phyloP scores from a whole-genome alignment of 441 rosid genomes.

The Adansonia rubrostipa region DNA sequence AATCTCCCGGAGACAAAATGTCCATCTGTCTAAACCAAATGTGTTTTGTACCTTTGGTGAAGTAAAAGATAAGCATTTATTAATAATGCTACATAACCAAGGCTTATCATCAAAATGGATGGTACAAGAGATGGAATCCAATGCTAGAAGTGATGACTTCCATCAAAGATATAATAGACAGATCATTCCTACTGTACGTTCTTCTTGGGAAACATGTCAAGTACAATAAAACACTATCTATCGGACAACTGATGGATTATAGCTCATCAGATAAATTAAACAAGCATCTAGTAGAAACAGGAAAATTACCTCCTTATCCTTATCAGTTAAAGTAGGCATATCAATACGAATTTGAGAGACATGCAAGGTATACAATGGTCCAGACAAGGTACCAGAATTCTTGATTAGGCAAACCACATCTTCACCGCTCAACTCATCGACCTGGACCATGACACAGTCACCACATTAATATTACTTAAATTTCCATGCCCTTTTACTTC shows the following conservation, averaged over 20 bases:
- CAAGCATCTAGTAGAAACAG: not conserved
- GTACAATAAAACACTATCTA: not conserved
- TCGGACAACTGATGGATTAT: not conserved
- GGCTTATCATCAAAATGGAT: not conserved
- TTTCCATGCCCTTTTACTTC: not conserved
- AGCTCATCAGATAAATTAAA: not conserved
- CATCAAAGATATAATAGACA: not conserved
- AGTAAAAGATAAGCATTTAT: not conserved
- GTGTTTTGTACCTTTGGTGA: not conserved
- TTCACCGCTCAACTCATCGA: constrained; percentile 52
- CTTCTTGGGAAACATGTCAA: not conserved
- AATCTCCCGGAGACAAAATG: constrained; percentile 4
- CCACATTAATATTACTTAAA: not conserved
- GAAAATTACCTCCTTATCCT: constrained; percentile 54
- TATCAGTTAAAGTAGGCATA: constrained; percentile 58
- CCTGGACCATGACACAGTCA: constrained; percentile 38
- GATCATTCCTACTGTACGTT: not conserved
- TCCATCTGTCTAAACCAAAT: not conserved
- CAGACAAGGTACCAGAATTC: constrained; percentile 60
- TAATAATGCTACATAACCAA: not conserved
- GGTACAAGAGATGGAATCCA: not conserved
- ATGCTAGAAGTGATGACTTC: not conserved
- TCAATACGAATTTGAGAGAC: constrained; percentile 66
- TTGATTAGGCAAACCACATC: constrained; percentile 64
- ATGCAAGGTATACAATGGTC: constrained; percentile 58